Base-by-base conservation (phyloP, 148 eudicot species). In the Simmondsia chinensis region DNA sequence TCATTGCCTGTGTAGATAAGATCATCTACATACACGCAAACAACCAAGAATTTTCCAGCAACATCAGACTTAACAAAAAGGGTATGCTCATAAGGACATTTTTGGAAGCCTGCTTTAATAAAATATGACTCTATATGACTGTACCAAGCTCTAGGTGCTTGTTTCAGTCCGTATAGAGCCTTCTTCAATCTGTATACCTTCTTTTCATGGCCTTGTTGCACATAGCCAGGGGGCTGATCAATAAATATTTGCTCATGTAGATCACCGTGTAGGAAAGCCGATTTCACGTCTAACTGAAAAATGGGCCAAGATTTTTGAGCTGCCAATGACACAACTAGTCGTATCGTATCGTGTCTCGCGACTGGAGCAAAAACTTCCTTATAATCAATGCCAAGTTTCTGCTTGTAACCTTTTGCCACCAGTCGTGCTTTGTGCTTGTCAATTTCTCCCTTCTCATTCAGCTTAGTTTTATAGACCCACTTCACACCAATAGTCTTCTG, bases 271-370 rank as follows among this genome's bases (percentile, higher is more conserved):
- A 37, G 38, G 27, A 50, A 33, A 12, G 43, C 25, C 0, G 49
- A 50, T 14, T 42, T 59, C 4, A 59, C 64, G 13, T 59, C 64
- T 2, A 59, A 25, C 13, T 59, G 19, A n/a, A n/a, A n/a, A n/a
- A n/a, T n/a, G n/a, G n/a, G n/a, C n/a, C n/a, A n/a, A n/a, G n/a
- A n/a, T n/a, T n/a, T n/a, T n/a, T n/a, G n/a, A n/a, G n/a, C n/a
- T n/a, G n/a, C n/a, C n/a, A n/a, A n/a, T n/a, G n/a, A n/a, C n/a
- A n/a, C n/a, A n/a, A n/a, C n/a, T n/a, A n/a, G n/a, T n/a, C n/a
- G n/a, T n/a, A n/a, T n/a, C n/a, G n/a, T n/a, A n/a, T n/a, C n/a
- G n/a, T n/a, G n/a, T n/a, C n/a, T n/a, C n/a, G n/a, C n/a, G 26
- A 59, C 50, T 4, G 15, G 41, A 32, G 59, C 34, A 40, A 49